Conservation (phyloP, 225 moss, liverwort and hornwort species). For the Rhytidiadelphus loreus region DNA sequence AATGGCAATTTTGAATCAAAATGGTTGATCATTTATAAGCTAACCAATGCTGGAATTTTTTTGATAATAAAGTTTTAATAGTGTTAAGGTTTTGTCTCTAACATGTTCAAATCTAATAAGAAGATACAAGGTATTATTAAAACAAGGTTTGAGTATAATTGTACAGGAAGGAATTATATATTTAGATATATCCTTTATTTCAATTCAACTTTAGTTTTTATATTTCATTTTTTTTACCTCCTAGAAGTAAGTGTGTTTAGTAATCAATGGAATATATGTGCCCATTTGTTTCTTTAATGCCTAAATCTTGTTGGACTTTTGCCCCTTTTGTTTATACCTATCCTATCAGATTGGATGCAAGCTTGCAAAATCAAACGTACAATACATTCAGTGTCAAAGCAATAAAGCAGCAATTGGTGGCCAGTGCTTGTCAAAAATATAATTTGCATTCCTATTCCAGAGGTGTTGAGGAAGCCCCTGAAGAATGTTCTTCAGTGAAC, state of each 20-base stretch:
- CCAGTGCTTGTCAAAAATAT: background rate
- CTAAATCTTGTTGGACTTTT: background rate
- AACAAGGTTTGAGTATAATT: background rate
- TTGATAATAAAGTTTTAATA: background rate
- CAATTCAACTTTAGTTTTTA: background rate
- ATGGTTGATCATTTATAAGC: background rate
- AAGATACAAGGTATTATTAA: too few species aligned
- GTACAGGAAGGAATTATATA: background rate
- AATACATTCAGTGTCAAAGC: background rate
- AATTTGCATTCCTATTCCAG: background rate
- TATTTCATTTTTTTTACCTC: background rate
- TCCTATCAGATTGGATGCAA: background rate
- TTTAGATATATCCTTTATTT: background rate
- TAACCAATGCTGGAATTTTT: background rate
- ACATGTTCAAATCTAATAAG: background rate
- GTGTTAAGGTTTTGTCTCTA: background rate
- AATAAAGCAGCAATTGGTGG: background rate
- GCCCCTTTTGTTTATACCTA: background rate
- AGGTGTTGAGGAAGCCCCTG: background rate
- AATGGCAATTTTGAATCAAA: background rate
- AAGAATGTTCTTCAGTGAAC: background rate
- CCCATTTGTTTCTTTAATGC: background rate
- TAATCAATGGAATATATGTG: background rate
- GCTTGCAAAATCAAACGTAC: background rate
- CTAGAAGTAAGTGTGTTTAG: background rate